phyloP scores from a whole-genome alignment of 2,329 filamentous ascomycete species.

The Coniochaeta hoffmannii region DNA sequence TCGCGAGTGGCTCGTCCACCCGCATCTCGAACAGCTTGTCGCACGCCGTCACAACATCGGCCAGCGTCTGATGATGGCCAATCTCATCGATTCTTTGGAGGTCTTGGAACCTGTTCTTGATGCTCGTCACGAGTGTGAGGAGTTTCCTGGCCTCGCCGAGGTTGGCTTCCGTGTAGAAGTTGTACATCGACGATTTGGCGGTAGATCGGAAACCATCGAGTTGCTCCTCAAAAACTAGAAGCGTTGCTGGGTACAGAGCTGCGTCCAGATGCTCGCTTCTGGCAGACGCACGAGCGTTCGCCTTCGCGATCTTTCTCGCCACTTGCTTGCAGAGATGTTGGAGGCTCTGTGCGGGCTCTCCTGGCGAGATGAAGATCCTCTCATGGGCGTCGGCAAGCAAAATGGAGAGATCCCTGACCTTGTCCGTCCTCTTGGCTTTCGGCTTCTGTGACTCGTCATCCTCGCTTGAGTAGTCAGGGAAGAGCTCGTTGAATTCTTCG shows the following conservation, averaged over 20 bases:
- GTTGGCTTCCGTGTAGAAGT: constrained; percentile 85
- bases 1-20: constrained; percentile 77
- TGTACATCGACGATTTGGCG: constrained; percentile 44
- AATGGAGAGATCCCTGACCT: constrained; percentile 49
- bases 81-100: constrained; percentile 62
- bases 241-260: constrained; percentile 56
- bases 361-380: constrained; percentile 39
- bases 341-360: constrained; percentile 34
- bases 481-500: constrained; percentile 71
- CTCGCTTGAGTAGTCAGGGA: constrained; percentile 64
- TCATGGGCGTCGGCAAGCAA: constrained; percentile 55
- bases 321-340: constrained; percentile 34
- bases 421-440: constrained; percentile 23
- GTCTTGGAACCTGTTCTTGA: constrained; percentile 64
- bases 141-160: constrained; percentile 67
- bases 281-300: constrained; percentile 13
- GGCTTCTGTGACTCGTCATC: constrained; percentile 24
- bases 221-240: constrained; percentile 58
- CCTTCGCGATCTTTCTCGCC: constrained; percentile 28
- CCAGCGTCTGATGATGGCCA: constrained; percentile 65
- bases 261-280: constrained; percentile 33
- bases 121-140: constrained; percentile 58
- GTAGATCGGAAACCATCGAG: constrained; percentile 31
- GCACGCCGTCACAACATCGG: constrained; percentile 70
- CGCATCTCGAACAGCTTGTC: constrained; percentile 67